Evolutionary conservation across 768 basidiomycete genomes (phyloP), one percentile per base, ranked within the genome.

Genomic region (Lactarius akahatsu): DNA sequence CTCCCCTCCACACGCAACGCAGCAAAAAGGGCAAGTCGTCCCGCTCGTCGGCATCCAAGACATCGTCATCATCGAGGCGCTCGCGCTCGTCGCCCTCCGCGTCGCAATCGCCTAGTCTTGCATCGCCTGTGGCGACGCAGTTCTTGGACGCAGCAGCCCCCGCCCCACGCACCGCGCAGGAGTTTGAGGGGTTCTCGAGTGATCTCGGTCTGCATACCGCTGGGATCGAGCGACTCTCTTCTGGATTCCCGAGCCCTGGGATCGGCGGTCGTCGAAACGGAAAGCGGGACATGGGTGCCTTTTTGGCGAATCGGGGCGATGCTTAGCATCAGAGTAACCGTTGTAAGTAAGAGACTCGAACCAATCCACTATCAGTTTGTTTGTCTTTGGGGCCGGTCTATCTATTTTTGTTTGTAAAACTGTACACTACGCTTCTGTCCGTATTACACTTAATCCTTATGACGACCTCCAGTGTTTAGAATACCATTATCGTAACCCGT

Each of bases 91-190:
- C 81, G 6, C 77, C 80, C 4, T 77, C 75, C 7, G 78, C 79
- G 3, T 82, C 83, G 0, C 80, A 83, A 61, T 81, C 85, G 0
- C 76, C 66, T 0, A 63, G 61, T 79, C 7, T 79, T 80, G 2
- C 75, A 6, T 80, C 83, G 0, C 81, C 82, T 0, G 69, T 73
- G 8, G 79, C 79, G 34, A 74, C 80, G 10, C 67, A 76, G 18
- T 78, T 77, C 72, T 69, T 71, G 36, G 68, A 32, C 59, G 73
- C 23, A 71, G 28, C 70, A 41, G 65, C 70, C 59, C 43, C 69
- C 64, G 68, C 67, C 69, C 66, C 77, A 58, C 45, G 76, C 67
- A 16, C 38, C n/a, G n/a, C 20, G 8, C 61, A 61, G 59, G 76
- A 76, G 62, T 81, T 81, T 60, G 79, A 80, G 56, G 72, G 75